Conservation (phyloP, 2,329 filamentous ascomycete species). For the Alternaria brassicae region DNA sequence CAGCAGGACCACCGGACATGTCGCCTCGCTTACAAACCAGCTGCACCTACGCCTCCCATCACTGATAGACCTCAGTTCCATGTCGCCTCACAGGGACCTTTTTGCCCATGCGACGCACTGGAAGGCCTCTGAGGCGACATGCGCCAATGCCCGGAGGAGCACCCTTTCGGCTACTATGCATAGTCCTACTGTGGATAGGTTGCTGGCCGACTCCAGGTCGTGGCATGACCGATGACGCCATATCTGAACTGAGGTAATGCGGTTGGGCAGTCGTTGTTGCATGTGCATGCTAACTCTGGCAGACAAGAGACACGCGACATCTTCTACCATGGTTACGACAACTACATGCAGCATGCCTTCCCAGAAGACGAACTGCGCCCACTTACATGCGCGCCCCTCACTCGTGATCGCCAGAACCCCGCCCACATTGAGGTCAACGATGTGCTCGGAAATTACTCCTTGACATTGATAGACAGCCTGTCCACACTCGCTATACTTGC, state of each 20-base stretch:
- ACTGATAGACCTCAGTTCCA: constrained; percentile 30
- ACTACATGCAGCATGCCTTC: constrained; percentile 93
- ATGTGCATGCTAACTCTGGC: constrained; percentile 14
- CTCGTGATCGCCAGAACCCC: constrained; percentile 80
- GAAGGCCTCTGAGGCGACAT: constrained; percentile 37
- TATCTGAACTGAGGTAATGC: constrained; percentile 47
- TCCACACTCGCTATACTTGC: constrained; percentile 93
- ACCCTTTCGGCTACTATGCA: constrained; percentile 41
- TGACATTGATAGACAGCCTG: constrained; percentile 93
- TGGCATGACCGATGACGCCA: constrained; percentile 56
- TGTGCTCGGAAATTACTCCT: constrained; percentile 93
- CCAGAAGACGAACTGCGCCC: constrained; percentile 95
- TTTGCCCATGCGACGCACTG: constrained; percentile 50
- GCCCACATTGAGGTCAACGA: constrained; percentile 89
- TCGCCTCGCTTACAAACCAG: constrained; percentile 7
- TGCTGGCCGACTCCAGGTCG: constrained; percentile 44
- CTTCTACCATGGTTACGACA: constrained; percentile 97
- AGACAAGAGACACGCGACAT: constrained; percentile 67
- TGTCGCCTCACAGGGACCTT: constrained; percentile 40
- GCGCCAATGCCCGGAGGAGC: constrained; percentile 32
- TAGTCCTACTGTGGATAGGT: constrained; percentile 37
- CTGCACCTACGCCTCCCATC: background rate
- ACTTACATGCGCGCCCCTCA: constrained; percentile 81
- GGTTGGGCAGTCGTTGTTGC: background rate
- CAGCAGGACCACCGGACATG: constrained; percentile 9